Percentiles rank a stretch among this genome's conserved stretches.
phyloP scores from a whole-genome alignment of 2,329 filamentous ascomycete genomes.

The Sporothrix brunneoviolacea region DNA sequence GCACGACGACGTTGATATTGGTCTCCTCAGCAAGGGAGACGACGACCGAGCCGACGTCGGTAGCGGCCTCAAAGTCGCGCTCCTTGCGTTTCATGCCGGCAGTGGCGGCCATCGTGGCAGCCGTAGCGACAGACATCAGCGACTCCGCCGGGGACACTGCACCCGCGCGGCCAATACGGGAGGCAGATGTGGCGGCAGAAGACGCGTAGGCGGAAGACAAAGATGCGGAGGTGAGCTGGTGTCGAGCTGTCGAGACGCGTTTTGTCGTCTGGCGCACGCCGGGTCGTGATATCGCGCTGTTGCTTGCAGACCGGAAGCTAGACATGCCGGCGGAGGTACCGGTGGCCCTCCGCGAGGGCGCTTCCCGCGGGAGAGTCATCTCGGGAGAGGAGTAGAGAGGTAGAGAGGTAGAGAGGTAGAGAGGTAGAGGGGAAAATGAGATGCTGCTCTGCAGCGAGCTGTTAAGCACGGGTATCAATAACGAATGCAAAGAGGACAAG shows the following conservation, averaged over 20 bases:
- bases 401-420: background rate
- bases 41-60: constrained; percentile 7
- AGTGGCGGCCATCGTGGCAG: constrained; percentile 37
- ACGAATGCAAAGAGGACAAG: background rate
- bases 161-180: constrained; percentile 31
- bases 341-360: constrained; percentile 25
- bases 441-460: constrained; percentile 3
- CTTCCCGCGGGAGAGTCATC: constrained; percentile 17
- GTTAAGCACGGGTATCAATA: background rate
- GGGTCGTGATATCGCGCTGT: constrained; percentile 21
- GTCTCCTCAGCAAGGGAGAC: constrained; percentile 62
- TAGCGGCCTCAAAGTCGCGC: constrained; percentile 62
- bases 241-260: constrained; percentile 20
- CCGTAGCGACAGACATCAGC: constrained; percentile 51
- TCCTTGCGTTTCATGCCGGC: constrained; percentile 77
- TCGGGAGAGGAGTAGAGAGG: background rate
- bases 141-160: constrained; percentile 67
- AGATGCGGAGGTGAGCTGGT: constrained; percentile 12
- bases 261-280: constrained; percentile 23
- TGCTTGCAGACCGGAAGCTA: constrained; percentile 13
- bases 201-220: background rate
- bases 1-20: constrained; percentile 95
- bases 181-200: background rate
- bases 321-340: constrained; percentile 19
- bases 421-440: background rate